Percentiles rank a stretch among this genome's conserved stretches.
These are phyloP conservation scores for Fomitiporia mediterranea DNA, from an alignment of 1,284 basidiomycete species.

Conservation along the genomic window DNA sequence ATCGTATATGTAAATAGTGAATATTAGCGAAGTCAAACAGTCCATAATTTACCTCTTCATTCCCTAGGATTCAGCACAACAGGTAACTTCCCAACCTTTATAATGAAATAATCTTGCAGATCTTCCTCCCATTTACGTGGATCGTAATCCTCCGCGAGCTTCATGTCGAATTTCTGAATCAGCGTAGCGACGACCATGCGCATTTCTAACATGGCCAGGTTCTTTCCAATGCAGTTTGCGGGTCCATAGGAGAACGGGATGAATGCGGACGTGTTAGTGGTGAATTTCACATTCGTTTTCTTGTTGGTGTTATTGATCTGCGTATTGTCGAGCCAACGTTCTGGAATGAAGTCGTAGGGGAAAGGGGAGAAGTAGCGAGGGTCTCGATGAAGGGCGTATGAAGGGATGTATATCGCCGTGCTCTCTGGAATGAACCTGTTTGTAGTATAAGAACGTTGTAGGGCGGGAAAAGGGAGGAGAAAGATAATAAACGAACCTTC, in stretches of 20 bases:
- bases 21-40: too few relatives aligned
- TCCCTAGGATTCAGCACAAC: slow-evolving; percentile 16
- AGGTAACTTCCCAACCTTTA: slow-evolving; percentile 29
- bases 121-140: slow-evolving; percentile 27
- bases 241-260: slow-evolving; percentile 34
- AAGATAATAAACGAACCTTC: neutral
- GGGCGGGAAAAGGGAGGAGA: too few relatives aligned
- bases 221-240: slow-evolving; percentile 33
- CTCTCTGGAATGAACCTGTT: slow-evolving; percentile 46
- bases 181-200: slow-evolving; percentile 28
- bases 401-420: slow-evolving; percentile 42
- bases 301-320: neutral
- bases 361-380: slow-evolving; percentile 36
- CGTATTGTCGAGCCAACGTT: slow-evolving; percentile 34
- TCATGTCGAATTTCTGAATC: slow-evolving; percentile 30
- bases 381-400: slow-evolving; percentile 42
- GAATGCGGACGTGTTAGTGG: slow-evolving; percentile 35
- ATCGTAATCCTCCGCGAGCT: slow-evolving; percentile 28
- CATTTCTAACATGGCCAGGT: slow-evolving; percentile 32
- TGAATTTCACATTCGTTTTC: neutral
- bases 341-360: slow-evolving; percentile 38
- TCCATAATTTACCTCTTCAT: too few relatives aligned
- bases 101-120: slow-evolving; percentile 29
- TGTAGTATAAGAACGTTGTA: neutral
- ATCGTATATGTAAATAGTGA: too few relatives aligned